phyloP scores from a whole-genome alignment of 108 stramenopile species.

The Skeletonema marinoi region DNA sequence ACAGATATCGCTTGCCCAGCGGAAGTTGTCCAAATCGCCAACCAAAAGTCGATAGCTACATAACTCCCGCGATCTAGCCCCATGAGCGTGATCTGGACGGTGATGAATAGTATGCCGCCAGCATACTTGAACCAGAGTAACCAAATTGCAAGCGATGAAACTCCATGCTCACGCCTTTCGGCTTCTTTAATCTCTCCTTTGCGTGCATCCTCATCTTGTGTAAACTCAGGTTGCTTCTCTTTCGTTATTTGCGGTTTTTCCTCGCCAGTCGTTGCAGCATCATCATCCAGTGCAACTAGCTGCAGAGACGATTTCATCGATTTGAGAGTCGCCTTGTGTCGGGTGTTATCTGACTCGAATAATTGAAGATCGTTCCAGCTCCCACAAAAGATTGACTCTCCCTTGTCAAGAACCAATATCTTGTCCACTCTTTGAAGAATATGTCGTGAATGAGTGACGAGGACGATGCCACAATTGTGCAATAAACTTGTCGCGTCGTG shows the following conservation, averaged over 20 bases:
- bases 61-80: slow-evolving; percentile 67
- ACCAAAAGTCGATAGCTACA: slow-evolving; percentile 76
- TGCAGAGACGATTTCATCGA: slow-evolving; percentile 60
- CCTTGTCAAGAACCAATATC: slow-evolving; percentile 63
- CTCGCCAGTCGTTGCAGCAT: background rate
- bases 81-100: slow-evolving; percentile 48
- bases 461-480: slow-evolving; percentile 55
- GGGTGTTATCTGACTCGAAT: slow-evolving; percentile 38
- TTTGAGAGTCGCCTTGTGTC: slow-evolving; percentile 51
- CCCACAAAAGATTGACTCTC: slow-evolving; percentile 58
- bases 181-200: slow-evolving; percentile 51
- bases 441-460: slow-evolving; percentile 87
- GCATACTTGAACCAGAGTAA: slow-evolving; percentile 74
- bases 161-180: slow-evolving; percentile 74
- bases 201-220: slow-evolving; percentile 13
- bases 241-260: background rate
- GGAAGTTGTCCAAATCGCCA: slow-evolving; percentile 74
- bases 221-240: background rate
- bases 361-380: slow-evolving; percentile 59
- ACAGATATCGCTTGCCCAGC: slow-evolving; percentile 37
- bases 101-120: slow-evolving; percentile 65
- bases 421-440: slow-evolving; percentile 65
- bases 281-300: slow-evolving; percentile 28
- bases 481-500: slow-evolving; percentile 35
- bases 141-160: slow-evolving; percentile 64